phyloP scores from a whole-genome alignment of 495 filamentous ascomycete species.

The Ramalina intermedia region DNA sequence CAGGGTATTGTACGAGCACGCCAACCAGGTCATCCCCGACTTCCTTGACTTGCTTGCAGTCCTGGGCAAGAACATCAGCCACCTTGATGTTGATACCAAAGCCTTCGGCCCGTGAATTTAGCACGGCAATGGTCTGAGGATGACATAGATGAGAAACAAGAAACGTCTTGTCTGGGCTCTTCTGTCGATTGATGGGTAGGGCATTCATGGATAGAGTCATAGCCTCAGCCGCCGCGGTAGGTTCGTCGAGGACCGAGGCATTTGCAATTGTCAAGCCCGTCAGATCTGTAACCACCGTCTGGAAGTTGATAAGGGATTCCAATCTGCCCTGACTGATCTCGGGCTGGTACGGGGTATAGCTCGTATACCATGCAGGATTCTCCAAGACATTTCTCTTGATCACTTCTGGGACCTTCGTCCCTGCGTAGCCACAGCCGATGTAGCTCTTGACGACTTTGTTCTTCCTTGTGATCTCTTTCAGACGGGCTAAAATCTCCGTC shows the following conservation, averaged over 20 bases:
- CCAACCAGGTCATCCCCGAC: conserved; percentile 77
- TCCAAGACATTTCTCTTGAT: conserved; percentile 92
- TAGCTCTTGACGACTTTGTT: conserved; percentile 52
- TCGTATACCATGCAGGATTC: conserved; percentile 95
- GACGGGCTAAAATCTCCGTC: conserved; percentile 46
- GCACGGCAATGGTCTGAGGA: conserved; percentile 78
- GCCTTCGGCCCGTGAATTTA: conserved; percentile 79
- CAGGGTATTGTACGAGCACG: conserved; percentile 88
- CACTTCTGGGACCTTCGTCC: conserved; percentile 73
- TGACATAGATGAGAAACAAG: conserved; percentile 74
- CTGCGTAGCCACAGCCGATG: conserved; percentile 82
- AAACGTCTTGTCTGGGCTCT: conserved; percentile 62
- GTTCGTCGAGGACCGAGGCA: conserved; percentile 86
- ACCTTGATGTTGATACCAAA: conserved; percentile 73
- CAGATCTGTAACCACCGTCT: conserved; percentile 84
- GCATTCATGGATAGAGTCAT: conserved; percentile 88
- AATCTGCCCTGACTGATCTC: conserved; percentile 93
- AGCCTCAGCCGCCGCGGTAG: conserved; percentile 88
- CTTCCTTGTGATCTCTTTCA: conserved; percentile 49
- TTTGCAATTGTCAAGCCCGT: conserved; percentile 85
- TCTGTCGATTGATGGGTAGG: conserved; percentile 56
- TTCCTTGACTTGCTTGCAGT: conserved; percentile 48
- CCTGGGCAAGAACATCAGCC: conserved; percentile 52
- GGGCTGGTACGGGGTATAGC: conserved; percentile 95
- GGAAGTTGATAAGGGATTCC: conserved; percentile 92